Base-by-base conservation (phyloP, 768 basidiomycete species). In the Termitomyces sp. region DNA sequence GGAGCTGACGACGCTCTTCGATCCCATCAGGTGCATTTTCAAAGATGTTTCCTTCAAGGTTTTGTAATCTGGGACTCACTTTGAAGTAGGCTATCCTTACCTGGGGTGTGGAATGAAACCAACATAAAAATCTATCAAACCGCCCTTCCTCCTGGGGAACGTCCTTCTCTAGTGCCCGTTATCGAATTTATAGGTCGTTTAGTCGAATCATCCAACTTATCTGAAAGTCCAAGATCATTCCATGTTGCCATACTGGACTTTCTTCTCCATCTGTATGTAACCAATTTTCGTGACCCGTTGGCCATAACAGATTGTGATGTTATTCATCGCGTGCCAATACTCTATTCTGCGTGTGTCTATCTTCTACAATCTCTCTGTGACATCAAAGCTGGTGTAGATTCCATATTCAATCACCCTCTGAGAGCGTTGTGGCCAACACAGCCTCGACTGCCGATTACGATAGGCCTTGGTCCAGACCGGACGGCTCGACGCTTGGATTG, bases 271-370 rank as follows among this genome's bases (percentile, higher is more conserved):
- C 7, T 46, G 20, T 65, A 59, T 58, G 58, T 33, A n/a, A 54
- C 58, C 18, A 53, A 60, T 42, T 62, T 59, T 33, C 44, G 40
- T 12, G 61, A 62, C 22, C 50, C 58, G 13, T 35, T 63, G n/a
- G 63, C 58, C 44, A 40, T 32, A n/a, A 60, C 38, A 28, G 63
- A 63, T 8, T 40, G 11, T 7, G 59, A 28, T 39, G n/a, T 28
- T 28, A 51, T 63, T 36, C 45, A 53, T 35, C 55, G 56, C 28
- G 4, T 4, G 28, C 4, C 28, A 28, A 24, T 16, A 1, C 55
- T 60, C 45, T 57, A 40, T n/a, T 51, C 42, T 7, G 55, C 40
- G 2, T 63, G 59, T 18, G 22, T 40, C n/a, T 42, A 33, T 11
- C 50, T 65, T 9, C 44, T 62, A 28, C 12, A 12, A 11, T 20